Evolutionary conservation across 768 basidiomycete species (phyloP).

Genomic region (Boletus reticulatus): DNA sequence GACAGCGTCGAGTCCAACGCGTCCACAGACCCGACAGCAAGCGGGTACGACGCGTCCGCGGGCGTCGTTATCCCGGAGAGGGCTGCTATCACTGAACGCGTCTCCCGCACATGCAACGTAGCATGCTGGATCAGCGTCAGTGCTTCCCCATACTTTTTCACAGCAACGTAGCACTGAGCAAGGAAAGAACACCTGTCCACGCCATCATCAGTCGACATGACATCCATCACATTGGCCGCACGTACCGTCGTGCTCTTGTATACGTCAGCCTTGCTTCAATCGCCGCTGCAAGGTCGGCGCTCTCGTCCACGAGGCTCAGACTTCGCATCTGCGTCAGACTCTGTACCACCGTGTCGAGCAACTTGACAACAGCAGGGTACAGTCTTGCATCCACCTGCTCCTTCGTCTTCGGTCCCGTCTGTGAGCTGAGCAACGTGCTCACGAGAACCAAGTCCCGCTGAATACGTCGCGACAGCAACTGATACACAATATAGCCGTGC

Average conservation of each 20-base stretch:
- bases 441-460: conserved; percentile 85
- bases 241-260: conserved; percentile 71
- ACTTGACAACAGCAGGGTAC: conserved; percentile 86
- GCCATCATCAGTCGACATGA: conserved; percentile 6
- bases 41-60: conserved; percentile 50
- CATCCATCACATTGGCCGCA: conserved; percentile 1
- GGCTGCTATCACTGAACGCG: conserved; percentile 50
- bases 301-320: conserved; percentile 84
- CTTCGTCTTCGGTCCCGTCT: conserved; percentile 35
- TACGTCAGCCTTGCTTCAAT: conserved; percentile 75
- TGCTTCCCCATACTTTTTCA: conserved; percentile 72
- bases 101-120: conserved; percentile 72
- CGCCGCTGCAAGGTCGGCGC: conserved; percentile 73
- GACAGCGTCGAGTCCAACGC: conserved; percentile 52
- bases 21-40: conserved; percentile 42
- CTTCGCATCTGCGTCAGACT: conserved; percentile 81
- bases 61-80: conserved; percentile 42
- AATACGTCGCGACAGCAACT: conserved; percentile 82
- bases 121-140: conserved; percentile 71
- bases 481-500: conserved; percentile 84
- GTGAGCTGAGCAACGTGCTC: conserved; percentile 55
- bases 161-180: conserved; percentile 66
- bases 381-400: conserved; percentile 65
- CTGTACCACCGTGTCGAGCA: conserved; percentile 83
- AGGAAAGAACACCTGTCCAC: conserved; percentile 66